phyloP scores from a whole-genome alignment of 257 asterid species.

The Nicotiana noctiflora region DNA sequence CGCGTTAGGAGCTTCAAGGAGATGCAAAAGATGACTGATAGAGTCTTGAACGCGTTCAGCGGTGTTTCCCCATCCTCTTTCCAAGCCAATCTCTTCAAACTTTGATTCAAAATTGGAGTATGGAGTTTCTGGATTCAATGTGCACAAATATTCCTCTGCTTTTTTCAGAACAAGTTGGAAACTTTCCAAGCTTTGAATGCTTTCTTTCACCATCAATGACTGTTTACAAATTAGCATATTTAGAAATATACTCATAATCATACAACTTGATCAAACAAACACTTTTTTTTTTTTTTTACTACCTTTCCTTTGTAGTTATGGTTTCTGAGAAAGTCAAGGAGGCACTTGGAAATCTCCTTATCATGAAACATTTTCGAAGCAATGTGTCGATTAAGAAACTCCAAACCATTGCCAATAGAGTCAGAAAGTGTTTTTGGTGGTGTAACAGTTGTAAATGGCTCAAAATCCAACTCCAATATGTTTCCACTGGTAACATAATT shows the following conservation, averaged over 20 bases:
- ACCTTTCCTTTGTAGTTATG: constrained; percentile 28
- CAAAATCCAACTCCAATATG: constrained; percentile 31
- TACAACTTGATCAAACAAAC: not conserved
- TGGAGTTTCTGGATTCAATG: constrained; percentile 11
- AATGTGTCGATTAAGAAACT: constrained; percentile 29
- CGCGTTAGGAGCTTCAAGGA: constrained; percentile 27
- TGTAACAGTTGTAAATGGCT: constrained; percentile 21
- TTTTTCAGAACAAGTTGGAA: constrained; percentile 14
- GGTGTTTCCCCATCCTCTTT: constrained; percentile 22
- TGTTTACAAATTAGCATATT: not conserved
- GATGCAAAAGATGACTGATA: constrained; percentile 15
- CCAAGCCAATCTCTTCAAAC: constrained; percentile 23
- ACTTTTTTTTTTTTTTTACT: not conserved
- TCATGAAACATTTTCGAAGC: constrained; percentile 25
- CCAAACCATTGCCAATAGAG: constrained; percentile 29
- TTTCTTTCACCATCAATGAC: constrained; percentile 23
- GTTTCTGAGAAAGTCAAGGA: constrained; percentile 27
- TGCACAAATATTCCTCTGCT: constrained; percentile 22
- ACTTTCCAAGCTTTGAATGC: constrained; percentile 6
- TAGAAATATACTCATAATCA: not conserved
- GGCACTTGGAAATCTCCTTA: constrained; percentile 13
- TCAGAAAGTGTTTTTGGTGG: constrained; percentile 24
- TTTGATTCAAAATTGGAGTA: constrained; percentile 11
- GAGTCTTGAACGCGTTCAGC: constrained; percentile 16
- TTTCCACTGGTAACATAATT: constrained; percentile 1